phyloP scores from a whole-genome alignment of 345 rosid genomes.

The Melastoma malabathricum region DNA sequence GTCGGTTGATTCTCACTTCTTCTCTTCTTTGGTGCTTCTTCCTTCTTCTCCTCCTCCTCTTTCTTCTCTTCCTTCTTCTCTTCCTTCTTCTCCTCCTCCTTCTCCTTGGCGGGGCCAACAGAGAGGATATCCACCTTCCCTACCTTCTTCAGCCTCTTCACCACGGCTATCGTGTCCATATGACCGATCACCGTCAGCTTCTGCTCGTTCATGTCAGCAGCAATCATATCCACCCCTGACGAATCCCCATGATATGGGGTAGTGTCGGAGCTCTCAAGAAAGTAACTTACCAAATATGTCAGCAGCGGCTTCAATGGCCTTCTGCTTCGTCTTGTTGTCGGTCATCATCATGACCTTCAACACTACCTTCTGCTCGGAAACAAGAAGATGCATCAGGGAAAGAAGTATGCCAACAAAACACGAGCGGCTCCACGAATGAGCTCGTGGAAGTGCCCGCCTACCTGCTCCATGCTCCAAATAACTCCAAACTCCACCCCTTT shows the following conservation, averaged over 20 bases:
- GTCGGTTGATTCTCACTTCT: background rate
- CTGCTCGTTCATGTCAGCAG: conserved; percentile 16
- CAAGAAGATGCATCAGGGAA: background rate
- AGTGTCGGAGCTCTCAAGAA: background rate
- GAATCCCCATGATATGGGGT: no score
- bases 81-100: conserved; percentile 10
- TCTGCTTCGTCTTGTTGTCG: conserved; percentile 12
- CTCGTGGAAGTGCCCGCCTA: no score
- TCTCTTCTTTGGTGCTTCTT: conserved; percentile 2
- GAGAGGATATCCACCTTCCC: conserved; percentile 15
- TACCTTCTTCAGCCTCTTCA: conserved; percentile 18
- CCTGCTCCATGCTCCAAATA: no score
- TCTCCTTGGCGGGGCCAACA: conserved; percentile 18
- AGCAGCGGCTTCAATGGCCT: conserved; percentile 12
- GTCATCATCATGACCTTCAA: conserved; percentile 11
- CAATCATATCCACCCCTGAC: conserved; percentile 14
- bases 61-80: conserved; percentile 7
- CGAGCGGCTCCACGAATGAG: no score
- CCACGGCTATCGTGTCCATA: conserved; percentile 19
- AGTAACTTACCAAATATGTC: conserved; percentile 5
- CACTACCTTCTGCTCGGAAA: conserved; percentile 8
- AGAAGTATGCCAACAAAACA: no score
- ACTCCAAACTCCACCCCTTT: no score
- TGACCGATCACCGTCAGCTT: conserved; percentile 17
- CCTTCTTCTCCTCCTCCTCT: conserved; percentile 6